Conservation (phyloP, 176 grass and related monocot species). For the Canna indica region DNA sequence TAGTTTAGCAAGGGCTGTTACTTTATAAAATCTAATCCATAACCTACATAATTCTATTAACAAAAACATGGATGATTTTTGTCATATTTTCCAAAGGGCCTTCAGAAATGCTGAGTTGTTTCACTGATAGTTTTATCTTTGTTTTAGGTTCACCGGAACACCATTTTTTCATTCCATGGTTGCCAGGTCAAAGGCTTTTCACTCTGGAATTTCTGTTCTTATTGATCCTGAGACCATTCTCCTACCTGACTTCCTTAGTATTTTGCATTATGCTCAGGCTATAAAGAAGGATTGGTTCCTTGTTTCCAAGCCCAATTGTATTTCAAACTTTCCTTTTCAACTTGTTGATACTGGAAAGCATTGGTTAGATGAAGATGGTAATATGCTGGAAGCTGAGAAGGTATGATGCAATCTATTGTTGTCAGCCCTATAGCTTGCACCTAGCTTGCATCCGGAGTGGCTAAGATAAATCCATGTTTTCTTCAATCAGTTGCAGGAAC, state of each 20-base stretch:
- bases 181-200: constrained; percentile 40
- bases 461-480: neutral
- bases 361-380: constrained; percentile 29
- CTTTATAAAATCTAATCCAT: neutral
- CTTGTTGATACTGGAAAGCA: constrained; percentile 24
- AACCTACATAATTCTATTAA: neutral
- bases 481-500: constrained; percentile 41
- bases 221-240: constrained; percentile 52
- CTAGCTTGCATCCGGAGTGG: neutral
- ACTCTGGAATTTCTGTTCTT: constrained; percentile 52
- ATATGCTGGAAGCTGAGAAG: constrained; percentile 29
- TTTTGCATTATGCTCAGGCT: constrained; percentile 26
- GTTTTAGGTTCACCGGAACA: constrained; percentile 56
- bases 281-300: constrained; percentile 53
- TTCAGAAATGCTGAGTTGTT: neutral
- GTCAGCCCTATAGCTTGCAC: neutral
- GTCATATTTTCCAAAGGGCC: neutral
- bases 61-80: neutral
- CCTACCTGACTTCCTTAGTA: constrained; percentile 34
- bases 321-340: constrained; percentile 33
- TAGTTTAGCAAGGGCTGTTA: neutral
- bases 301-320: constrained; percentile 35
- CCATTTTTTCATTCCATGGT: constrained; percentile 86
- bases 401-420: constrained; percentile 20
- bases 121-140: neutral